Base-by-base conservation (phyloP, 2,329 filamentous ascomycete species). In the Myotisia sp. region DNA sequence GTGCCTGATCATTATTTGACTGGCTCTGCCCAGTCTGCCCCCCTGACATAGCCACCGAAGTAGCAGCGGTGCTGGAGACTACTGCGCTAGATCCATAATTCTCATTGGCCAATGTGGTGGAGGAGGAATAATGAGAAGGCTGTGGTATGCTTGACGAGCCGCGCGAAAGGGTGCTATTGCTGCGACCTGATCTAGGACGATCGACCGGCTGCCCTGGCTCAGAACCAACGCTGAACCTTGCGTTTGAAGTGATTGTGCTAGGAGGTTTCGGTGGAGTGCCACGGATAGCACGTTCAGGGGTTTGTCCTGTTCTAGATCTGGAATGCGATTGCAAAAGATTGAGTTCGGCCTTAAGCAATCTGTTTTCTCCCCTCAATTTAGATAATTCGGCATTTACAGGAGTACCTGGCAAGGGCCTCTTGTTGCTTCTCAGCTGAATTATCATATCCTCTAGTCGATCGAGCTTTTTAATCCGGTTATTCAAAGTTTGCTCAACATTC, bases 371-470 rank as follows among this genome's bases (percentile, higher is more conserved):
- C 22, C 68, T 68, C 13, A 77, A 57, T 46, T 71, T 74, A 30
- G 58, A 60, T 12, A 76, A 53, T 47, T 79, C 76, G 2, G 69
- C 62, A 3, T 59, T 58, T 5, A 55, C 45, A 13, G 47, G 49
- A 21, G 52, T 44, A 8, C 48, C 40, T 34, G 42, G 46, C 29
- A 50, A 46, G 17, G 52, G 51, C 20, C 55, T 47, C 34, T 51
- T 47, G 28, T 50, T 46, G 26, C 49, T 49, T 24, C 58, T 55
- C 39, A 63, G 70, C 44, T 76, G 79, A 40, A 79, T 71, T 26
- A 90, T 74, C 26, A 83, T 70, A 10, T 76, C 74, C 57, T 98
- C 90, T 1, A 98, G 67, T 2, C 81, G 74, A 44, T 95, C 87
- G 19, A 98, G 71, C 46, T 84, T 83, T 62, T 92, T 90, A 39